Conservation (phyloP, 164 flowering plant species). For the Berberis thunbergii region DNA sequence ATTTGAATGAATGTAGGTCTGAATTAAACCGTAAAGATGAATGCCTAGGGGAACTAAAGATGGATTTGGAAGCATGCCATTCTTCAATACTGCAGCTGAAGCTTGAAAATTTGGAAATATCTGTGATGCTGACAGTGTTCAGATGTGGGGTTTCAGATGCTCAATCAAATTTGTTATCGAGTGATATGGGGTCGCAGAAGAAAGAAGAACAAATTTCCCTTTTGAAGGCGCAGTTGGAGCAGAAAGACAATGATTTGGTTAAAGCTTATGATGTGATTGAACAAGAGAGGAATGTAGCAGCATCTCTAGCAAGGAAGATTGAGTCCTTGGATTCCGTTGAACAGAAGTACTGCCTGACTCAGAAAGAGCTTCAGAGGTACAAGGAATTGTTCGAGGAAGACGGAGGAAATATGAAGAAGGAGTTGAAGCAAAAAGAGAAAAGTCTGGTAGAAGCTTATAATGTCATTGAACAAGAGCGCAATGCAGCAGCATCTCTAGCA, state of each 20-base stretch:
- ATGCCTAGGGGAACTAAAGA: conserved; percentile 24
- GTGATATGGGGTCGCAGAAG: conserved; percentile 8
- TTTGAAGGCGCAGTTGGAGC: conserved; percentile 18
- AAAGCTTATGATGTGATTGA: conserved; percentile 17
- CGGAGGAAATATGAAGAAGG: conserved; percentile 6
- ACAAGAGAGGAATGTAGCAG: conserved; percentile 11
- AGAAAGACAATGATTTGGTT: conserved; percentile 16
- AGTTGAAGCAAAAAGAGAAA: conserved; percentile 19
- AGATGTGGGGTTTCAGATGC: conserved; percentile 24
- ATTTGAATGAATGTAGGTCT: conserved; percentile 19
- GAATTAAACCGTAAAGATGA: conserved; percentile 20
- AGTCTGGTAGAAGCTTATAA: conserved; percentile 14
- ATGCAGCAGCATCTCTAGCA: conserved; percentile 8
- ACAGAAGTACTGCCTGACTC: conserved; percentile 3
- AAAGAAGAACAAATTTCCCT: conserved; percentile 9
- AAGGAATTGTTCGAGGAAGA: conserved; percentile 11
- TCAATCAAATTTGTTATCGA: conserved; percentile 9
- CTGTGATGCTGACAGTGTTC: conserved; percentile 18
- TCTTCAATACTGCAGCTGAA: conserved; percentile 17
- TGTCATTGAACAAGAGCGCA: conserved; percentile 15
- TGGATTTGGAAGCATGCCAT: conserved; percentile 27
- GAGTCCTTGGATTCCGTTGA: conserved; percentile 12
- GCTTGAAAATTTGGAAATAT: conserved; percentile 27
- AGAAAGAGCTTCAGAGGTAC: conserved; percentile 15
- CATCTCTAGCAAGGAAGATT: conserved; percentile 11